Conservation (phyloP, 1,284 basidiomycete genomes). For the Porodaedalea pini region DNA sequence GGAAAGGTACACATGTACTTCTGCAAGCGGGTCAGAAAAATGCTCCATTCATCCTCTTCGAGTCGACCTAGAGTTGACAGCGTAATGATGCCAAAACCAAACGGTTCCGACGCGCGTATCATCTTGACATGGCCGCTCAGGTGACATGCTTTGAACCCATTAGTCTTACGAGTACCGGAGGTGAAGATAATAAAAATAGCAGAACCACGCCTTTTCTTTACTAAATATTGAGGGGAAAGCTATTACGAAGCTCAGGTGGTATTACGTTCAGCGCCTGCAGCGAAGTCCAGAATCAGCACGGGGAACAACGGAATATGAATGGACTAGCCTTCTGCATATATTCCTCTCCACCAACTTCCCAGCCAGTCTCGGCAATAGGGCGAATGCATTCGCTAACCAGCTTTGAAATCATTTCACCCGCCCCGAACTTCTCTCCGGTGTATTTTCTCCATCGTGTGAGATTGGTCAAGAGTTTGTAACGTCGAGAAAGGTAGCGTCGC, state of each 20-base stretch:
- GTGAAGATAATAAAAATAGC: neutral
- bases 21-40: slow-evolving; percentile 6
- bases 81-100: slow-evolving; percentile 12
- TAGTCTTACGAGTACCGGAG: neutral
- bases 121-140: slow-evolving; percentile 21
- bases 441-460: slow-evolving; percentile 75
- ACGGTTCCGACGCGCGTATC: slow-evolving; percentile 11
- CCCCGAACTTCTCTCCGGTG: slow-evolving; percentile 57
- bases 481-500: slow-evolving; percentile 63
- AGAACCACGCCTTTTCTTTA: neutral
- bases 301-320: neutral
- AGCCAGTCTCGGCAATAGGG: slow-evolving; percentile 70
- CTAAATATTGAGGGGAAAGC: neutral
- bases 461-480: slow-evolving; percentile 71
- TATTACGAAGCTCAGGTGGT: slow-evolving; percentile 13
- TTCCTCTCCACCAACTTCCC: slow-evolving; percentile 85
- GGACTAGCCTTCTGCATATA: slow-evolving; percentile 57
- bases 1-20: neutral
- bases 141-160: neutral
- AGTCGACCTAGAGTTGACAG: slow-evolving; percentile 19
- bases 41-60: slow-evolving; percentile 19
- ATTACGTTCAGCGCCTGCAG: slow-evolving; percentile 7
- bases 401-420: slow-evolving; percentile 53
- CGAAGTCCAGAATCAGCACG: neutral
- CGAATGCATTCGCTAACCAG: slow-evolving; percentile 63